Evolutionary conservation across 2,329 filamentous ascomycete genomes (phyloP).

Genomic region (Aplosporella prunicola): DNA sequence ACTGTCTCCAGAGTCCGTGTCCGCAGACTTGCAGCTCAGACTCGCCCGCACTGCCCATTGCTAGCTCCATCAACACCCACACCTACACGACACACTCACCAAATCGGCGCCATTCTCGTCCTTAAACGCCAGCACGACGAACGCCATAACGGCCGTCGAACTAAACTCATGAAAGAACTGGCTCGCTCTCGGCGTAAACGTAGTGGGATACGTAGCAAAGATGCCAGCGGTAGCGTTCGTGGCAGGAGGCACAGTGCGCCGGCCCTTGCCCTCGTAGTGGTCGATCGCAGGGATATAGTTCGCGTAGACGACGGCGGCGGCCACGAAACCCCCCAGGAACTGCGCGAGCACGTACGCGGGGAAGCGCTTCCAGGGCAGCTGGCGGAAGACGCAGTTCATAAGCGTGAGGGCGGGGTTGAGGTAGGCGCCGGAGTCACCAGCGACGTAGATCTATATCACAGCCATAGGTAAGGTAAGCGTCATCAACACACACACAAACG

Average conservation of each 20-base stretch:
- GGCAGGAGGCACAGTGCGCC: constrained; percentile 51
- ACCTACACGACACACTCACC: constrained; percentile 4
- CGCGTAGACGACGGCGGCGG: constrained; percentile 35
- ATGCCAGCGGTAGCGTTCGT: constrained; percentile 57
- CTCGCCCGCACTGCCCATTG: constrained; percentile 10
- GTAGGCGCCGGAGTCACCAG: constrained; percentile 56
- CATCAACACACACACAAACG: constrained; percentile 18
- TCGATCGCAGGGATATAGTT: constrained; percentile 51
- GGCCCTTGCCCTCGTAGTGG: constrained; percentile 49
- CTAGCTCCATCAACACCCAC: not conserved
- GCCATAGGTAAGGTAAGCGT: no score
- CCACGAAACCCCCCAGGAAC: constrained; percentile 57
- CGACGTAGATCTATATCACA: constrained; percentile 51
- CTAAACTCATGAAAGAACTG: constrained; percentile 67
- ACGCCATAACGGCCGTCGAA: constrained; percentile 58
- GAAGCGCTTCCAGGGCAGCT: constrained; percentile 59
- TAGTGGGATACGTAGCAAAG: constrained; percentile 63
- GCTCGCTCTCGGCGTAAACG: constrained; percentile 55
- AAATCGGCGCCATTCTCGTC: constrained; percentile 37
- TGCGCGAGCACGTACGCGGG: constrained; percentile 60
- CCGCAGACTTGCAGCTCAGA: no score
- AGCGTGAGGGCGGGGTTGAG: constrained; percentile 59
- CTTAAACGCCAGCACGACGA: constrained; percentile 61
- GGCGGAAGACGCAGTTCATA: constrained; percentile 57
- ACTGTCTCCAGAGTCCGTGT: no score